A percentile compares a stretch with the other conserved stretches of the same genome.
phyloP scores from a whole-genome alignment of 768 basidiomycete genomes.

The Pleurotus eryngii region DNA sequence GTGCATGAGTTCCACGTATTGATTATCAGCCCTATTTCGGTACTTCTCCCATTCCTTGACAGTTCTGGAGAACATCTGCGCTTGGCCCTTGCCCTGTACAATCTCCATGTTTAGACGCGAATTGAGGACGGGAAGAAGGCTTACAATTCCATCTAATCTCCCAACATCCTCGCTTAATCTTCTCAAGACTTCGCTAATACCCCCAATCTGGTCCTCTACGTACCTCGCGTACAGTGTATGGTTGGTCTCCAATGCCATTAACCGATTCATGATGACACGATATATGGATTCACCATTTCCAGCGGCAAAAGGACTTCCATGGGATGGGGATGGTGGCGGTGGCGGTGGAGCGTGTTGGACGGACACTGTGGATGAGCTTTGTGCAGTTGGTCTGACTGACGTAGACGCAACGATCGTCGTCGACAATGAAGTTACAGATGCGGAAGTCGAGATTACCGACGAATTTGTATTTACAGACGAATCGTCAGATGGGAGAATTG shows the following conservation, averaged over 20 bases:
- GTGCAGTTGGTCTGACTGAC: background rate
- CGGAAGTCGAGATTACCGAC: background rate
- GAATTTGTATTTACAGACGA: background rate
- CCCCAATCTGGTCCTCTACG: slow-evolving; percentile 83
- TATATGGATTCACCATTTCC: slow-evolving; percentile 84
- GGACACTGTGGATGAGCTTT: background rate
- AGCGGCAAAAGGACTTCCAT: slow-evolving; percentile 3
- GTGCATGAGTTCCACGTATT: slow-evolving; percentile 65
- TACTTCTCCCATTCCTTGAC: slow-evolving; percentile 70
- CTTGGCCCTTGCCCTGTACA: slow-evolving; percentile 65
- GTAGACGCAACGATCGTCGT: slow-evolving; percentile 8
- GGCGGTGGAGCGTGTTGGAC: slow-evolving; percentile 5
- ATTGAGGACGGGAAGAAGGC: slow-evolving; percentile 21
- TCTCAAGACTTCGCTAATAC: slow-evolving; percentile 70
- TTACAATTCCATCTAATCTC: slow-evolving; percentile 69
- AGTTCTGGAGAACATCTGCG: slow-evolving; percentile 60
- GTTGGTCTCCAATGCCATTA: slow-evolving; percentile 81
- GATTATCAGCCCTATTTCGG: slow-evolving; percentile 59
- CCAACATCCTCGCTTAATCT: slow-evolving; percentile 78
- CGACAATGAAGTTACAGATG: slow-evolving; percentile 4
- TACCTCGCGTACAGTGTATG: slow-evolving; percentile 82
- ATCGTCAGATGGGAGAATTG: background rate
- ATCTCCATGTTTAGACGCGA: background rate
- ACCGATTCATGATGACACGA: slow-evolving; percentile 91
- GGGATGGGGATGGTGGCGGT: slow-evolving; percentile 5